These are phyloP conservation scores for Stramenopiles sp. DNA, from an alignment of 352 stramenopile species.

Conservation along the genomic window DNA sequence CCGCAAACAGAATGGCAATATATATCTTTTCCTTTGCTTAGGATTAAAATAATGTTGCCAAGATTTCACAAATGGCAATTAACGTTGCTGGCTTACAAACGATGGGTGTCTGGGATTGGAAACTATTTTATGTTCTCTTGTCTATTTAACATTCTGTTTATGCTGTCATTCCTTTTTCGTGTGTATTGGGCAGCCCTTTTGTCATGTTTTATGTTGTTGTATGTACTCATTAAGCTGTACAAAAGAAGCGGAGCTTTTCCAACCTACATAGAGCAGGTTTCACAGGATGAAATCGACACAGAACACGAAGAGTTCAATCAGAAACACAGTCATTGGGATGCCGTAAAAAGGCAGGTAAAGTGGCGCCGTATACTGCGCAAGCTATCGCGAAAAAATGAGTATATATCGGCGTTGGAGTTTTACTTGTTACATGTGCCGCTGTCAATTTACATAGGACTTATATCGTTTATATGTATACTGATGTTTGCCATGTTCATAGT, in stretches of 20 bases:
- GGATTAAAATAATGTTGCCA: not conserved
- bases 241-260: slow-evolving; percentile 7
- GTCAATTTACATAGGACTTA: not conserved
- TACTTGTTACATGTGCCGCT: not conserved
- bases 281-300: not conserved
- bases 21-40: not conserved
- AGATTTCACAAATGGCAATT: not conserved
- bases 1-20: not conserved
- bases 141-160: not conserved
- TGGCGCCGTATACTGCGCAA: not conserved
- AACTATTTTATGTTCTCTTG: slow-evolving; percentile 9
- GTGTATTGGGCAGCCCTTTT: not conserved
- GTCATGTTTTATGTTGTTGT: not conserved
- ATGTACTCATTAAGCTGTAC: not conserved
- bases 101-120: not conserved
- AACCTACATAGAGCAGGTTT: not conserved
- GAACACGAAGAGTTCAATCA: not conserved
- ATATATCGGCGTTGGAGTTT: not conserved
- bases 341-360: not conserved
- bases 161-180: not conserved
- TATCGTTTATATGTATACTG: not conserved
- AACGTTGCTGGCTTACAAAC: not conserved
- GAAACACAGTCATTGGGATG: not conserved
- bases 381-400: not conserved
- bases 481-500: not conserved